Base-by-base conservation (phyloP, 2,329 filamentous ascomycete genomes). In the Pseudocercospora vitis region DNA sequence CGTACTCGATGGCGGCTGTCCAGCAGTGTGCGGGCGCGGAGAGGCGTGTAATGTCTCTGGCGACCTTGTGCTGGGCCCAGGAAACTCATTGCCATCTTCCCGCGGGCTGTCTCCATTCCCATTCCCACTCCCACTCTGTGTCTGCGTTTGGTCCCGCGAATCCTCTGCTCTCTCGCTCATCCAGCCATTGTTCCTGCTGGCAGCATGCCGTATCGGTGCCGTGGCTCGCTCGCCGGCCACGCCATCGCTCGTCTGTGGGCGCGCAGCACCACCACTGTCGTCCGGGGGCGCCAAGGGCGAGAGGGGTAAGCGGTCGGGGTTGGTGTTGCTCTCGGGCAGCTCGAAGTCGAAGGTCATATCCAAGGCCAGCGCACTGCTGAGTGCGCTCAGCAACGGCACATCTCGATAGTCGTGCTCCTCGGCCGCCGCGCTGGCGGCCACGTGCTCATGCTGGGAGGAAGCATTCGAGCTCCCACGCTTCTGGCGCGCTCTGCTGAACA, bases 291-390 rank as follows among this genome's bases (percentile, higher is more conserved):
- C 46, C 33, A 59, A 56, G 28, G 58, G 55, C 21, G 54, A 56
- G 18, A 46, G 39, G 12, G 53, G 53, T 12, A 23, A 6, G 26
- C 11, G 4, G 47, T 48, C n/a, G 19, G 51, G 42, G 16, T 33
- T 26, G 53, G 18, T 40, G 28, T 42, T 39, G 42, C 31, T 55
- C 50, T 14, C 44, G 31, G 40, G 56, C 32, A 65, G 62, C 54
- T 65, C 65, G 48, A 66, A 66, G 49, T 66, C 61, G 55, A 67
- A 67, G 50, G 64, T 66, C 60, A 64, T 63, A 48, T 42, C 37
- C 37, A 42, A 21, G 37, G 37, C 37, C 2, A 29, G 26, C 26
- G 37, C 18, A 21, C 37, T 42, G 37, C 59, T 59, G 47, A 66
- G 45, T n/a, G 64, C 62, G 42, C 63, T 65, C 48, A 64, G 57